Base-by-base conservation (phyloP, 257 asterid species). In the Salvia splendens region DNA sequence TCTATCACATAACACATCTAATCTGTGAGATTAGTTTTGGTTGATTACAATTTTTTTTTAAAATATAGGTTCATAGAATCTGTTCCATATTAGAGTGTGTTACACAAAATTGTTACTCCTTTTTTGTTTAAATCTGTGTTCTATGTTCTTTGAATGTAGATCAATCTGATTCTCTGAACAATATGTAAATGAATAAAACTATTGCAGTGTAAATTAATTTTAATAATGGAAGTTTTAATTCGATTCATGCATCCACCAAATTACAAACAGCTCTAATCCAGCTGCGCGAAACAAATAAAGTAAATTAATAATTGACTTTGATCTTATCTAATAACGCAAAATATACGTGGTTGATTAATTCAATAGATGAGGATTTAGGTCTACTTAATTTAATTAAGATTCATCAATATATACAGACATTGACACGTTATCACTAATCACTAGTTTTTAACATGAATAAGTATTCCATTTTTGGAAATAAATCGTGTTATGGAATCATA, bases 211-310 rank as follows among this genome's bases (percentile, higher is more conserved):
- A 63, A 63, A 61, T 47, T 64, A 47, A 30, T 64, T 57, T 47
- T 64, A 15, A 47, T 28, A 14, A 61, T 41, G 41, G 53, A 43
- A 12, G 5, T 20, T 42, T 20, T 20, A 24, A 61, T 43, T 43
- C 4, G 58, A 64, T 64, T 64, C 58, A 30, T 64, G 69, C 69
- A 30, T 64, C 47, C 69, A 64, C 58, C 69, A 64, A 64, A 24
- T 33, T 33, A 33, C 7, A 46, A 46, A 36, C 30, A 63, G 68
- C 56, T 47, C 32, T 63, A 32, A 7, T 43, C 67, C 67, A 61
- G 67, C 67, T 45, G 67, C 40, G 41, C 24, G 46, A n/a, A 7
- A 32, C 45, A 63, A 5, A 43, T 61, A 20, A 20, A 24, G 67
- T 46, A 47, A 32, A 6, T n/a, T 63, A 38, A 46, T 1, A 30